Evolutionary conservation across 495 filamentous ascomycete genomes (phyloP), one percentile per base, ranked within the genome.

Genomic region (Venustampulla echinocandica): DNA sequence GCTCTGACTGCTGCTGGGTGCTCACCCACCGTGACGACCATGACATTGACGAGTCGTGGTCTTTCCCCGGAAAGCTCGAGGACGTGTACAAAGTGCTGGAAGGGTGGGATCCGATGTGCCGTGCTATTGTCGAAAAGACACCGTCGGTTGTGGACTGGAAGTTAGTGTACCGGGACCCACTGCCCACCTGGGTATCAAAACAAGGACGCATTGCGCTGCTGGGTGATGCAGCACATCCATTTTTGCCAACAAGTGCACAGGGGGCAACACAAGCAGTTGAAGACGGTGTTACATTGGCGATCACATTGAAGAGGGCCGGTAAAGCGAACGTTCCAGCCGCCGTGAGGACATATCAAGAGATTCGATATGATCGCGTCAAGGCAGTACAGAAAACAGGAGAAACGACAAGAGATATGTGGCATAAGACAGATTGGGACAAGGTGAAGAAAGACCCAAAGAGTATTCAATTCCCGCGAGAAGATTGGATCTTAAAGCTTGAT

Each of bases 241-340:
- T 83, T 54, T 57, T 82, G 28, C 80, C 80, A 0, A 81, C 78
- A 0, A 75, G 70, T 10, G 75, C 71, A 0, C 76, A 81, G 54
- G 81, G 80, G 0, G 80, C 77, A 0, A 79, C 77, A 0, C 78
- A 81, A 54, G 80, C 81, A 0, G 70, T 85, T 58, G 81, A 85
- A 52, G 81, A 84, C 44, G 72, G 64, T 6, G 58, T 79, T 55
- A 81, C 22, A 74, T 86, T 34, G 79, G 81, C 82, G 7, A 69
- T 78, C 2, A 80, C 74, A 40, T 64, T 87, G 39, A 65, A 71
- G 52, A 59, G 70, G 20, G 53, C 58, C 13, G 61, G 58, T 1
- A 61, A 60, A n/a, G 44, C 37, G 1, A 60, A 64, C 33, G 64
- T 72, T 7, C 68, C 63, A 7, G 64, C 60, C 25, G 73, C 69